Percentiles rank a stretch among this genome's conserved stretches.
phyloP scores from a whole-genome alignment of 2,329 filamentous ascomycete species.

The Tolypocladium sp. region DNA sequence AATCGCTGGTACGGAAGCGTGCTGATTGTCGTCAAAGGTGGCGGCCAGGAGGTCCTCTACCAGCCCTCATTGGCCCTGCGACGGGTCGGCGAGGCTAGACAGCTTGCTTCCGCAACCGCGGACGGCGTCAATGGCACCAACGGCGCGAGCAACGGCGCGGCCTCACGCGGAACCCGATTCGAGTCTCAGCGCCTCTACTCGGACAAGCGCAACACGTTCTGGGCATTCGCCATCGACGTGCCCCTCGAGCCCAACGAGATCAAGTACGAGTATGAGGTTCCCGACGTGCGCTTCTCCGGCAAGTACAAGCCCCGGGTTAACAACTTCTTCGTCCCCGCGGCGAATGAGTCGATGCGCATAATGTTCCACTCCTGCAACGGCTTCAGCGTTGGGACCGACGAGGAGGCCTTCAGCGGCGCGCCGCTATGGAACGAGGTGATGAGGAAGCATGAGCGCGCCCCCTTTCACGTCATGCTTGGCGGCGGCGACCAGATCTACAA shows the following conservation, averaged over 20 bases:
- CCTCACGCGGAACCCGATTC: slow-evolving; percentile 31
- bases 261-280: slow-evolving; percentile 70
- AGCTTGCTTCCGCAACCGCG: slow-evolving; percentile 9
- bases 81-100: slow-evolving; percentile 21
- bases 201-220: slow-evolving; percentile 69
- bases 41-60: slow-evolving; percentile 46
- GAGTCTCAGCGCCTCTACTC: slow-evolving; percentile 50
- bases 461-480: slow-evolving; percentile 93
- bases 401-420: slow-evolving; percentile 80
- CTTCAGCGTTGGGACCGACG: slow-evolving; percentile 81
- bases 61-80: slow-evolving; percentile 51
- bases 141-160: slow-evolving; percentile 18
- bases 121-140: slow-evolving; percentile 17
- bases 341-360: slow-evolving; percentile 84
- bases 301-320: slow-evolving; percentile 48
- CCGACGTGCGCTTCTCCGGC: slow-evolving; percentile 52
- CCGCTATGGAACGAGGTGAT: slow-evolving; percentile 91
- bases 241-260: slow-evolving; percentile 63
- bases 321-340: slow-evolving; percentile 77
- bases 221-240: slow-evolving; percentile 78
- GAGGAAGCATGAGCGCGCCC: slow-evolving; percentile 66
- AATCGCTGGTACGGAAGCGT: slow-evolving; percentile 77
- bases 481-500: slow-evolving; percentile 97
- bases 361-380: slow-evolving; percentile 99
- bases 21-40: slow-evolving; percentile 69